These are phyloP conservation scores for Tolypocladium tropicale DNA, from an alignment of 2,329 filamentous ascomycete species.

Conservation along the genomic window DNA sequence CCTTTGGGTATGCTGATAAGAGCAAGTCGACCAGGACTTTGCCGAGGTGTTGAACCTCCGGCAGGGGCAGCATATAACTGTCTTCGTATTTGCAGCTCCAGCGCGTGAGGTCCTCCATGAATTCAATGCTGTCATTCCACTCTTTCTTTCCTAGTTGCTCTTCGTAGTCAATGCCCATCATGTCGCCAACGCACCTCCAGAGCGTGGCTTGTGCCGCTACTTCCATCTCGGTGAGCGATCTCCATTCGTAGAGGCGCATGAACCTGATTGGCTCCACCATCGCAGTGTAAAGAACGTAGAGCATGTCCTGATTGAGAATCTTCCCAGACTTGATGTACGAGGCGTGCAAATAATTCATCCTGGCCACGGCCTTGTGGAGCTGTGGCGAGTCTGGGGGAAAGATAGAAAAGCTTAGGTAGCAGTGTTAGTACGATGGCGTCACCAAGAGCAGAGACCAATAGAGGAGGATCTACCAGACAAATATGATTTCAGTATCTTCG, in stretches of 20 bases:
- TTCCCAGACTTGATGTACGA: conserved; percentile 24
- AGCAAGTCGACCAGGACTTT: conserved; percentile 51
- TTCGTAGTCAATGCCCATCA: conserved; percentile 52
- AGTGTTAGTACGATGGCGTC: not conserved
- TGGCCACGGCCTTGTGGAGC: conserved; percentile 24
- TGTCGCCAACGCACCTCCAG: conserved; percentile 63
- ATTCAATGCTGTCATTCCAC: conserved; percentile 42
- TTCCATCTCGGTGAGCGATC: conserved; percentile 55
- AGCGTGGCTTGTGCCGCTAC: conserved; percentile 55
- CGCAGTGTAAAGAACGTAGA: conserved; percentile 43
- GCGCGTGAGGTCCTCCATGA: conserved; percentile 33
- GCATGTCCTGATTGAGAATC: conserved; percentile 25
- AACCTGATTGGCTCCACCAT: conserved; percentile 55
- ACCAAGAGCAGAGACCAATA: not conserved
- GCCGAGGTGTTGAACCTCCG: conserved; percentile 40
- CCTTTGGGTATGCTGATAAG: conserved; percentile 40
- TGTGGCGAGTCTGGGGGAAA: conserved; percentile 17
- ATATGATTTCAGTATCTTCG: conserved; percentile 29
- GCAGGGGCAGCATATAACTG: conserved; percentile 43
- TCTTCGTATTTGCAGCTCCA: conserved; percentile 50
- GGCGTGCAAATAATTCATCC: conserved; percentile 29
- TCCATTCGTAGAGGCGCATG: conserved; percentile 60
- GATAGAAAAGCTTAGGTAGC: conserved; percentile 16
- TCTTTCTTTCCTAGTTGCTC: conserved; percentile 21
- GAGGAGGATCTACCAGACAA: conserved; percentile 17